A percentile compares a stretch with the other conserved stretches of the same genome.
phyloP scores from a whole-genome alignment of 257 asterid genomes.

The Jacaranda mimosifolia region DNA sequence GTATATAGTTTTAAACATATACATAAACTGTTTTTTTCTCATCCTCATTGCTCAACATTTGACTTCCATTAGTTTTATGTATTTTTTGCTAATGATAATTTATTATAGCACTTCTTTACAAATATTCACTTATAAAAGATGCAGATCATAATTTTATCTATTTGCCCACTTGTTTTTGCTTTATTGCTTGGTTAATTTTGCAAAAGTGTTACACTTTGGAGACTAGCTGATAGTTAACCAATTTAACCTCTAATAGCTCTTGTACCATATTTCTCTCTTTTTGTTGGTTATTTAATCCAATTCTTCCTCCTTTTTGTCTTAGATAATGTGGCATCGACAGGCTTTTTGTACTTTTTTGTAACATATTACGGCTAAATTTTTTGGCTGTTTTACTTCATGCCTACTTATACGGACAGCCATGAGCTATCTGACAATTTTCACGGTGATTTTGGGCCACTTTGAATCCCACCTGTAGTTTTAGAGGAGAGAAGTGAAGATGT shows the following conservation, averaged over 20 bases:
- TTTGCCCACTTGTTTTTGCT: background rate
- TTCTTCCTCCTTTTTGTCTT: background rate
- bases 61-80: conserved; percentile 1
- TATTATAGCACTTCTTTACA: background rate
- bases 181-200: background rate
- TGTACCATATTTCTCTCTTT: background rate
- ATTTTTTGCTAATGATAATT: background rate
- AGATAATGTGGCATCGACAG: background rate
- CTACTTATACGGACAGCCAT: background rate
- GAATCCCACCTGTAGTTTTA: background rate
- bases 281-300: background rate
- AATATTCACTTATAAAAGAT: conserved; percentile 7
- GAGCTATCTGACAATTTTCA: background rate
- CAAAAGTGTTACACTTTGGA: background rate
- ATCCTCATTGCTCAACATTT: background rate
- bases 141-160: no score
- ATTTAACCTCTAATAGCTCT: background rate
- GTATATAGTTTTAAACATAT: background rate
- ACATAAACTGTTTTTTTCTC: no score
- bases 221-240: background rate
- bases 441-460: conserved; percentile 10
- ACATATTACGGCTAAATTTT: background rate
- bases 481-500: background rate
- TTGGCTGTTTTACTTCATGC: background rate
- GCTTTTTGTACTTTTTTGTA: background rate